Evolutionary conservation across 257 asterid species (phyloP).

Genomic region (Salvia splendens): DNA sequence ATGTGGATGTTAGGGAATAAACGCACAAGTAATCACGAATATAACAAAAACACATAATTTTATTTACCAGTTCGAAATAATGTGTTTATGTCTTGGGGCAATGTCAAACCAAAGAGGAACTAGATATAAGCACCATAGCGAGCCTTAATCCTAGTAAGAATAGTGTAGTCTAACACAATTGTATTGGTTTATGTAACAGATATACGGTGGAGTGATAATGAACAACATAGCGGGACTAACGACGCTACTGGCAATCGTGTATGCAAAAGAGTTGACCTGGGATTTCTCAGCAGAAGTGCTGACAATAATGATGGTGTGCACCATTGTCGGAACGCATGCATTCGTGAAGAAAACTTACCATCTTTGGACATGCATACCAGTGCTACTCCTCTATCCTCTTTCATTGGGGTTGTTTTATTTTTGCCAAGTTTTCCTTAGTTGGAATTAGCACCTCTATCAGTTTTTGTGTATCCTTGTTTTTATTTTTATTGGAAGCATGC

Average conservation of each 20-base stretch:
- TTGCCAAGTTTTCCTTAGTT: slow-evolving; percentile 38
- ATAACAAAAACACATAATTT: too few species aligned
- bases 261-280: slow-evolving; percentile 59
- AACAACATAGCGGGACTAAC: slow-evolving; percentile 62
- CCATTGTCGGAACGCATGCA: slow-evolving; percentile 48
- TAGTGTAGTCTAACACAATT: background rate
- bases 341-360: slow-evolving; percentile 44
- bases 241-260: slow-evolving; percentile 49
- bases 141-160: too few species aligned
- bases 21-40: too few species aligned
- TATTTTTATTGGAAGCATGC: too few species aligned
- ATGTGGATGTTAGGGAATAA: too few species aligned
- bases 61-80: too few species aligned
- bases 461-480: background rate
- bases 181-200: background rate
- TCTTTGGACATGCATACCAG: slow-evolving; percentile 54
- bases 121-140: too few species aligned
- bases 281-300: slow-evolving; percentile 68
- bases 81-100: too few species aligned
- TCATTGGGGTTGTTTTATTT: slow-evolving; percentile 47
- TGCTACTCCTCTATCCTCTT: slow-evolving; percentile 55
- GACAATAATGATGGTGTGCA: slow-evolving; percentile 46
- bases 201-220: slow-evolving; percentile 45
- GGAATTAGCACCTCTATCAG: slow-evolving; percentile 35
- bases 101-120: too few species aligned